Evolutionary conservation across 2,329 filamentous ascomycete genomes (phyloP).

Genomic region (Lasiodiplodia sp.): DNA sequence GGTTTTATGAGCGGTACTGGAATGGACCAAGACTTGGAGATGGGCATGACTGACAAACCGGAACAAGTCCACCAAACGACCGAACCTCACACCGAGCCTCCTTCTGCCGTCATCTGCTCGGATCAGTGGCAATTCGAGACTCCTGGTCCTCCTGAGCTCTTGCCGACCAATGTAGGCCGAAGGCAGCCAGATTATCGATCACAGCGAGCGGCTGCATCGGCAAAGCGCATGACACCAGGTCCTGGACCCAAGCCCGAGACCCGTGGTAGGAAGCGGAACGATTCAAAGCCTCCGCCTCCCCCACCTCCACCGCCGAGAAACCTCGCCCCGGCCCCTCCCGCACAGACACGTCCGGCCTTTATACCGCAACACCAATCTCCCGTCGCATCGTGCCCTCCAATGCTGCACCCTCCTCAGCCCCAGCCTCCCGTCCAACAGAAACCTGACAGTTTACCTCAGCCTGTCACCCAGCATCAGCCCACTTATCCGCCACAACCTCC

Average conservation of each 20-base stretch:
- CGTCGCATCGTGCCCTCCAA: not conserved
- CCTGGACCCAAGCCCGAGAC: constrained; percentile 21
- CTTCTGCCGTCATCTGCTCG: constrained; percentile 18
- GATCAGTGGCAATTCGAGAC: constrained; percentile 31
- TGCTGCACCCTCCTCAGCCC: not conserved
- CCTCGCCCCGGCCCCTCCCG: constrained; percentile 18
- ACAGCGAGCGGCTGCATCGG: constrained; percentile 22
- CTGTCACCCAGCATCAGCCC: not conserved
- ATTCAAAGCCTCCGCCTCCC: constrained; percentile 21
- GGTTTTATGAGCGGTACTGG: constrained; percentile 89
- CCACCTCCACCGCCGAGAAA: constrained; percentile 22
- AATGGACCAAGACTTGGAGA: constrained; percentile 68
- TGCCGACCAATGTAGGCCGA: constrained; percentile 34
- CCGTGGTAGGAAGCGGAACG: constrained; percentile 30
- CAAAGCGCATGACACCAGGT: constrained; percentile 8
- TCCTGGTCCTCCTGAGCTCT: constrained; percentile 52
- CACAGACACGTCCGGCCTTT: not conserved
- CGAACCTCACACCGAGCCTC: constrained; percentile 15
- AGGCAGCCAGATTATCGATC: constrained; percentile 24
- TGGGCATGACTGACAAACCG: constrained; percentile 25
- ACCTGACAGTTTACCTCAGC: not conserved
- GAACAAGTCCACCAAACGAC: constrained; percentile 18
- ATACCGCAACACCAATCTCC: not conserved
- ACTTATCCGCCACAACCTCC: not conserved
- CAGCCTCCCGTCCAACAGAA: not conserved